A percentile compares a stretch with the other conserved stretches of the same genome.
These are phyloP conservation scores for Nidula microcarpa DNA, from an alignment of 768 basidiomycete species.

Conservation along the genomic window DNA sequence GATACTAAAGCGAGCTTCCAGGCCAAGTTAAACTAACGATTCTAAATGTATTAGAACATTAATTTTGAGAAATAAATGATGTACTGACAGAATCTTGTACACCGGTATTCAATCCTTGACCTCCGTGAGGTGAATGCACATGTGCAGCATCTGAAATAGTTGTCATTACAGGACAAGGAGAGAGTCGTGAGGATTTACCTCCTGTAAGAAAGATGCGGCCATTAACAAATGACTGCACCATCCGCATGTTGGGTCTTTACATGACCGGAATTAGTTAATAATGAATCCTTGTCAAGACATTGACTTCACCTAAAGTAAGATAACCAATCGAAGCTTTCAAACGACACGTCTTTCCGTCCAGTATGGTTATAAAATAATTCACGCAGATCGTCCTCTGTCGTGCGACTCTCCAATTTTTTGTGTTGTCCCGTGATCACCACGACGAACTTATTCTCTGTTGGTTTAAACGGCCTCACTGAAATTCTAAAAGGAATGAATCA, in stretches of 20 bases:
- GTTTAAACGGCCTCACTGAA: background rate
- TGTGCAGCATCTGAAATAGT: conserved; percentile 12
- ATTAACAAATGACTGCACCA: background rate
- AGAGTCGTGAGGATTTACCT: too few relatives aligned
- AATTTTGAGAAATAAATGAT: background rate
- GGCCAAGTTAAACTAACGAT: background rate
- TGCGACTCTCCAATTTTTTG: background rate
- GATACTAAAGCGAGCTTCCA: conserved; percentile 20
- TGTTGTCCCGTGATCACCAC: background rate
- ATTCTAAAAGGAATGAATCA: background rate
- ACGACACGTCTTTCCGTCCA: background rate
- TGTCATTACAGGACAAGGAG: too few relatives aligned
- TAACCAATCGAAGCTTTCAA: background rate
- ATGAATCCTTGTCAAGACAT: background rate
- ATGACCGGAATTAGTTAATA: background rate
- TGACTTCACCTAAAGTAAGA: background rate
- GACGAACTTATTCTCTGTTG: background rate
- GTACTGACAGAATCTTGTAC: conserved; percentile 17
- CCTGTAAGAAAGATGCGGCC: background rate
- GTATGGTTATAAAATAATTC: background rate
- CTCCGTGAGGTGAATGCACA: conserved; percentile 13
- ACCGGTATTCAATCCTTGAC: conserved; percentile 17
- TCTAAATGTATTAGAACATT: background rate
- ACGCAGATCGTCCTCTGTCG: background rate
- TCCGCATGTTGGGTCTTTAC: background rate